Base-by-base conservation (phyloP, 2,329 filamentous ascomycete genomes). In the Trichoderma gracile region DNA sequence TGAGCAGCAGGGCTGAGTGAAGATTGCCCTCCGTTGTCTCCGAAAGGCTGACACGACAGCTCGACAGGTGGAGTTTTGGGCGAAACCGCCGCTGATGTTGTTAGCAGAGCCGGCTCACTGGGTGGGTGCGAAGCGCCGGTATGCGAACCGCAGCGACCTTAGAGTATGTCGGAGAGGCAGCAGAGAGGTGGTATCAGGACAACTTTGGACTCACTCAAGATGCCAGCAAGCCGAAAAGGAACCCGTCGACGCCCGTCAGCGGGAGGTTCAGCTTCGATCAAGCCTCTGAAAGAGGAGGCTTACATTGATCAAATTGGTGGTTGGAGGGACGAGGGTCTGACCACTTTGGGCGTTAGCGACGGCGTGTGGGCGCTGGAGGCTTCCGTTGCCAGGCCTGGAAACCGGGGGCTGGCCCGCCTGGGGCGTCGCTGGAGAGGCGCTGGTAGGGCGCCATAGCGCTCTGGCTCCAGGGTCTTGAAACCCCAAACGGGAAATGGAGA, bases 201-300 rank as follows among this genome's bases (percentile, higher is more conserved):
- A 12, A 8, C 30, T 33, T 33, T 33, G 3, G 30, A 33, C 8
- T 6, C 7, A 6, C 5, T 33, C 30, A 9, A 9, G 30, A 33
- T 33, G 10, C 30, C 8, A 33, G 30, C 30, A 33, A 33, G 30
- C 38, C 27, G 42, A 9, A 40, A 25, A 63, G 59, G 49, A 55
- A 55, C 40, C 50, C 59, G 50, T 46, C 40, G 50, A 56, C 60
- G 50, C 61, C 61, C 42, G 61, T 57, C 49, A 63, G 61, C 52
- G 43, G 61, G 52, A 55, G 52, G 49, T 47, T 21, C 43, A 40
- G 52, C 43, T 50, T 50, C 43, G 50, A 42, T 56, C 52, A 63
- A 63, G 61, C 61, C 61, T 49, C 61, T 33, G 43, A 50, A 50
- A 42, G 61, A 63, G 61, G 61, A 63, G 61, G 50, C 61, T 56